A percentile compares a stretch with the other conserved stretches of the same genome.
These are phyloP conservation scores for Ulota crispa DNA, from an alignment of 225 moss, liverwort and hornwort species.

Conservation along the genomic window DNA sequence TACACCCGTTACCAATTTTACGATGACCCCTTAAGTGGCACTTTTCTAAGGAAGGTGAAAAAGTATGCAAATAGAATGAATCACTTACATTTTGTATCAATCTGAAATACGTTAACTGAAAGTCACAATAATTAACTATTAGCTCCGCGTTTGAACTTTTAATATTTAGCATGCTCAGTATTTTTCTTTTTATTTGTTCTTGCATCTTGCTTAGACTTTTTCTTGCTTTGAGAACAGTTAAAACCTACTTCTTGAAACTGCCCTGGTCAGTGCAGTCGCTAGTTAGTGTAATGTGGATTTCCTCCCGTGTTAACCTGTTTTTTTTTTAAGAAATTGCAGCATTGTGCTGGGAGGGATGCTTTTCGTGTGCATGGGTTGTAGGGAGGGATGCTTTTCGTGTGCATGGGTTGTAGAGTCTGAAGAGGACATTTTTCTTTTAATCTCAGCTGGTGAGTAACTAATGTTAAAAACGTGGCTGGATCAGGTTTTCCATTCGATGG, in stretches of 20 bases:
- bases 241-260: background rate
- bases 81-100: background rate
- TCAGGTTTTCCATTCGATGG: constrained; percentile 78
- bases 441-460: constrained; percentile 10
- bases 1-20: background rate
- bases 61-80: background rate
- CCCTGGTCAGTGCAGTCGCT: background rate
- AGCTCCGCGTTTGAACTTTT: background rate
- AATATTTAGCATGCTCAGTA: background rate
- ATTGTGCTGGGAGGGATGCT: background rate
- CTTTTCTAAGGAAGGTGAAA: background rate
- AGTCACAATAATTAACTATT: background rate
- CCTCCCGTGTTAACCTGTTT: background rate
- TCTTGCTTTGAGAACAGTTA: background rate
- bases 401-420: background rate
- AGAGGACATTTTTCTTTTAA: background rate
- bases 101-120: background rate
- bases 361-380: background rate
- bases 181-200: background rate
- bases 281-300: background rate
- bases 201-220: background rate
- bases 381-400: background rate
- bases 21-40: background rate
- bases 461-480: constrained; percentile 11
- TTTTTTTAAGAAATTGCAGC: background rate